Evolutionary conservation across 345 rosid genomes (phyloP).

Genomic region (Mallotus nudiflorus): DNA sequence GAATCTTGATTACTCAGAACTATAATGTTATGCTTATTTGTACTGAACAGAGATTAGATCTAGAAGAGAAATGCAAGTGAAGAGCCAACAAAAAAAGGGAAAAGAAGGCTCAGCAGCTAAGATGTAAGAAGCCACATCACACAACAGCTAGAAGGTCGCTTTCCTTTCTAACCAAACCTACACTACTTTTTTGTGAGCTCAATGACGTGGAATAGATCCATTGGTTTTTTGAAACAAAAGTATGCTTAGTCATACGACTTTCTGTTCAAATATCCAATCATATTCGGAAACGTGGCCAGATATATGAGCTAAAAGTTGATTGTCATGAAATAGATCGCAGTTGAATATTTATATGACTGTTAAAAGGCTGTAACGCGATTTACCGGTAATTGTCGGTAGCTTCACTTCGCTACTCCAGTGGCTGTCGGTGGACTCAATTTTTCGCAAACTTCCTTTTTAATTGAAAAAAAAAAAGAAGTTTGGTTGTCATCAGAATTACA

Average conservation of each 20-base stretch:
- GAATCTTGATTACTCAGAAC: not conserved
- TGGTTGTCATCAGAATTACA: too few species aligned
- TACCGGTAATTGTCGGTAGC: conserved; percentile 45
- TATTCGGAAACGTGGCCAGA: not conserved
- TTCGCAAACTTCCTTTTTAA: too few species aligned
- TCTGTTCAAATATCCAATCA: not conserved
- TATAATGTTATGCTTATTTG: not conserved
- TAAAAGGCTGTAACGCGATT: conserved; percentile 29
- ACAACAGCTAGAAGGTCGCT: conserved; percentile 17
- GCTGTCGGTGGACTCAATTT: conserved; percentile 50
- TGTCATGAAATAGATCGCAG: conserved; percentile 5
- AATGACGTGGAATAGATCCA: not conserved
- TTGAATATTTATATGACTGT: conserved; percentile 18
- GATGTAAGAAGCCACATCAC: not conserved
- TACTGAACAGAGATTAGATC: conserved; percentile 17
- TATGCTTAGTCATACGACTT: fast-evolving
- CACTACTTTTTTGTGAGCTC: not conserved
- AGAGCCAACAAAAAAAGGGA: not conserved
- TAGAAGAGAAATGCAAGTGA: conserved; percentile 8
- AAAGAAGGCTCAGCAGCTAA: not conserved
- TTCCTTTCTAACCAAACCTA: not conserved
- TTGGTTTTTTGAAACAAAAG: fast-evolving
- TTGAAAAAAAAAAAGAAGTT: too few species aligned
- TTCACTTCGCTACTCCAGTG: not conserved
- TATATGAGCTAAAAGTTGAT: not conserved